Conservation (phyloP, 1,139 yeast species). For the Zygosaccharomyces sapae region DNA sequence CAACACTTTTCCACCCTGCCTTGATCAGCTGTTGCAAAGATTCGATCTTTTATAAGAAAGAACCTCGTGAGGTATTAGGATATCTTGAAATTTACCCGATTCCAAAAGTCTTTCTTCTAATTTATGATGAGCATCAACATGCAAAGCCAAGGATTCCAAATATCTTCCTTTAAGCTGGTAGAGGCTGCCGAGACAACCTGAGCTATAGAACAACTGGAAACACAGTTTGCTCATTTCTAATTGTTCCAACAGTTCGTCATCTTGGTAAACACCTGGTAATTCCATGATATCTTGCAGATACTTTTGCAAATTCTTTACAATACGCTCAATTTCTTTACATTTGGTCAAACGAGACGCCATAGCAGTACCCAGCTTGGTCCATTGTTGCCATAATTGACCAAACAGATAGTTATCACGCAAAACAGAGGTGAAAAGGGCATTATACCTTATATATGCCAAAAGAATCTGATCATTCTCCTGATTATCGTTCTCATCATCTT, state of each 20-base stretch:
- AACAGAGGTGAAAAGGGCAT: constrained; percentile 59
- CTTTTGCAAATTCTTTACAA: constrained; percentile 27
- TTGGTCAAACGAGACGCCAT: constrained; percentile 44
- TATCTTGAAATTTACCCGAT: constrained; percentile 12
- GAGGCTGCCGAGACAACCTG: constrained; percentile 29
- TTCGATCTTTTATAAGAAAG: constrained; percentile 19
- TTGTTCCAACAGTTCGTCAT: constrained; percentile 59
- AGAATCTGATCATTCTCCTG: constrained; percentile 73
- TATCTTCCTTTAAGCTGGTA: constrained; percentile 30
- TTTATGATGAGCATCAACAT: constrained; percentile 25
- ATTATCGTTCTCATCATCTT: constrained; percentile 42
- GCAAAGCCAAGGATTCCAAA: constrained; percentile 32
- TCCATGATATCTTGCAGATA: constrained; percentile 56
- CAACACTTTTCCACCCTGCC: constrained; percentile 26
- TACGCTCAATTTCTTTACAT: constrained; percentile 32
- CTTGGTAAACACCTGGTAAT: constrained; percentile 87
- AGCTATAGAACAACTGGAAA: constrained; percentile 22
- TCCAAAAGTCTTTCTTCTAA: constrained; percentile 17
- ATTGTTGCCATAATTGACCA: constrained; percentile 36
- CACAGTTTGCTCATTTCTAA: constrained; percentile 40
- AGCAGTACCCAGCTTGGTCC: constrained; percentile 34
- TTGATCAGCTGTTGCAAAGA: constrained; percentile 19
- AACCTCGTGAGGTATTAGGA: constrained; percentile 23
- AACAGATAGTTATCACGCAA: constrained; percentile 63
- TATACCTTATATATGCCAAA: constrained; percentile 69